A percentile compares a stretch with the other conserved stretches of the same genome.
Evolutionary conservation across 2,329 filamentous ascomycete species (phyloP).

Genomic region (Penicillium sp.): DNA sequence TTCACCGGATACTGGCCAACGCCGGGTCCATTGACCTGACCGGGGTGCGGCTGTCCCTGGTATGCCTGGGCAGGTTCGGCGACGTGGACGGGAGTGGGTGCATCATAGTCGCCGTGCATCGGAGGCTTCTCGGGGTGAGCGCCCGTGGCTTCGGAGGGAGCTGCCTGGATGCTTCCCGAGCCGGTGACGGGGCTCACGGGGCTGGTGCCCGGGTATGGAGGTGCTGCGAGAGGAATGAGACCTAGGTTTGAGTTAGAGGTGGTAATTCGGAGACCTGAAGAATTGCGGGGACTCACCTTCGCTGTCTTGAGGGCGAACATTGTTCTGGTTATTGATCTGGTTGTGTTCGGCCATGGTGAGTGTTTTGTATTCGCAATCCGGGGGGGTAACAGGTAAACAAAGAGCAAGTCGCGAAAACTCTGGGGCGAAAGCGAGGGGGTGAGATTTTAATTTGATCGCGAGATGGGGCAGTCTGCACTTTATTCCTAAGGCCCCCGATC

Average conservation of each 20-base stretch:
- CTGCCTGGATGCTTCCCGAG: not conserved
- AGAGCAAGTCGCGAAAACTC: not conserved
- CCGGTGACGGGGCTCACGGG: not conserved
- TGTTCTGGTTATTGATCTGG: not conserved
- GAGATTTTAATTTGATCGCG: not conserved
- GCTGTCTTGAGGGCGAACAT: not conserved
- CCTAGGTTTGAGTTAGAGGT: slow-evolving; percentile 3
- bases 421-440: not conserved
- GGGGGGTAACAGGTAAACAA: not conserved
- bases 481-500: not conserved
- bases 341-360: not conserved
- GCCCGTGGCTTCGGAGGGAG: not conserved
- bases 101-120: slow-evolving; percentile 1
- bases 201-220: not conserved
- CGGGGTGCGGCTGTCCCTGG: slow-evolving; percentile 3
- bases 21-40: not conserved
- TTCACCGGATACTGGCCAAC: slow-evolving; percentile 3
- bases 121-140: slow-evolving; percentile 2
- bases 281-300: slow-evolving; percentile 4
- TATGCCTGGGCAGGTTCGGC: slow-evolving; percentile 1
- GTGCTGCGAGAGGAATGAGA: slow-evolving; percentile 14
- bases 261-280: not conserved
- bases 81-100: slow-evolving; percentile 2
- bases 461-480: slow-evolving; percentile 4
- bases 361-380: not conserved